Base-by-base conservation (phyloP, 495 filamentous ascomycete genomes). In the Aspergillus campestris region DNA sequence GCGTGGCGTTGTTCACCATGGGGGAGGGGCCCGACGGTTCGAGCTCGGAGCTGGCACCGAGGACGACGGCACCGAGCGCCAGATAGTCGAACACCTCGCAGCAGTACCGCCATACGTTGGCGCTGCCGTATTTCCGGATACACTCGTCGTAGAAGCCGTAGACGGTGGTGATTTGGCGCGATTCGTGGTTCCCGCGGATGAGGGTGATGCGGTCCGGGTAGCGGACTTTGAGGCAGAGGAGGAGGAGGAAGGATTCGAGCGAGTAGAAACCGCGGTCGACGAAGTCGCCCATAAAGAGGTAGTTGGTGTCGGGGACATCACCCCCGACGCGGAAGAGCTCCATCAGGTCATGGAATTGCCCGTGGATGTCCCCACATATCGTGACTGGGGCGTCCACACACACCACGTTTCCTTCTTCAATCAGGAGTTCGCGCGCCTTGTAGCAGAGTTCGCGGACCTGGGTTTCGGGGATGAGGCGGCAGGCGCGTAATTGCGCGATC, bases 61-160 rank as follows among this genome's bases (percentile, higher is more conserved):
- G 78, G 28, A 98, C 89, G 53, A 98, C 82, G 34, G 92, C 92
- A 44, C 90, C 92, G 34, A 98, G 81, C 9, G 92, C 94, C 18
- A 98, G 79, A 64, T 97, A 97, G 67, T 98, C 92, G 60, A 98
- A 98, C 3, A 97, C 88, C 62, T 98, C 92, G 66, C 92, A 97
- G 71, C 92, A 98, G 61, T 98, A 95, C 40, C 90, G 78, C 92
- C 92, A 98, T 1, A 98, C 92, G 51, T 96, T 98, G 12, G 92
- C 92, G 62, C 78, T 92, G 42, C 92, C 92, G 59, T 98, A 98
- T 68, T 98, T 98, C 34, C 94, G 83, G 41, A 96, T 73, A 57
- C 92, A 98, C 61, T 98, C 92, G 57, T 98, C 92, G 70, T 98
- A 98, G 72, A 98, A 98, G 38, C 92, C 92, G 62, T 98, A 98